Percentiles rank a stretch among this genome's conserved stretches.
Evolutionary conservation across 2,329 filamentous ascomycete species (phyloP).

Genomic region (Calonectria henricotiae): DNA sequence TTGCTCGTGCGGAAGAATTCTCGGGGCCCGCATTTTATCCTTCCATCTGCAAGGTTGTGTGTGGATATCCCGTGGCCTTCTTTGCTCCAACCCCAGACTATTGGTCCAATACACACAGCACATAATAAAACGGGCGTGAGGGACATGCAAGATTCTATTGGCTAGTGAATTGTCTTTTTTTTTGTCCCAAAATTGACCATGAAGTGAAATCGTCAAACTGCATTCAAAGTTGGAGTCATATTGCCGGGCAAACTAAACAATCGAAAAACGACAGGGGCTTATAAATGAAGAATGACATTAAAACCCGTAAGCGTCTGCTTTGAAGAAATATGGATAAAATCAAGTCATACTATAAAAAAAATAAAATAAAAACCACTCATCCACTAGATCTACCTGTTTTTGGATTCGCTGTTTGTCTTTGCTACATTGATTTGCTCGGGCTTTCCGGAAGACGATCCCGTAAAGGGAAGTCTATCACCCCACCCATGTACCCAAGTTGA

Average conservation of each 20-base stretch:
- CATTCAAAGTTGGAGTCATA: too few species aligned
- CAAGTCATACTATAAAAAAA: too few species aligned
- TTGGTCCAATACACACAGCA: not conserved
- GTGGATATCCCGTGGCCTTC: slow-evolving; percentile 2
- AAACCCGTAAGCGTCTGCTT: too few species aligned
- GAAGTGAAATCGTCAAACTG: too few species aligned
- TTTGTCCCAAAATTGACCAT: not conserved
- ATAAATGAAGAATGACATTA: too few species aligned
- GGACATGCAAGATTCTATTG: not conserved
- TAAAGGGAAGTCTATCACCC: slow-evolving; percentile 52
- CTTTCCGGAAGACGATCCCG: not conserved
- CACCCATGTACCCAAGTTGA: slow-evolving; percentile 55
- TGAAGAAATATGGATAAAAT: too few species aligned
- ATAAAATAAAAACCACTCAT: not conserved
- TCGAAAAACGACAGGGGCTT: too few species aligned
- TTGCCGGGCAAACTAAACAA: too few species aligned
- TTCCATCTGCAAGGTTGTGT: slow-evolving; percentile 9
- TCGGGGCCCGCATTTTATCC: slow-evolving; percentile 19
- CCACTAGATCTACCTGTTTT: not conserved
- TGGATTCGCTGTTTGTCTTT: not conserved
- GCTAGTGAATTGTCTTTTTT: not conserved
- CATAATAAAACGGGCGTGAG: slow-evolving; percentile 16
- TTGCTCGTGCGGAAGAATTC: slow-evolving; percentile 11
- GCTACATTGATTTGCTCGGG: not conserved
- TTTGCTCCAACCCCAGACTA: not conserved